Percentiles rank a stretch among this genome's conserved stretches.
phyloP scores from a whole-genome alignment of 306 rosid species.

The Malus fusca region DNA sequence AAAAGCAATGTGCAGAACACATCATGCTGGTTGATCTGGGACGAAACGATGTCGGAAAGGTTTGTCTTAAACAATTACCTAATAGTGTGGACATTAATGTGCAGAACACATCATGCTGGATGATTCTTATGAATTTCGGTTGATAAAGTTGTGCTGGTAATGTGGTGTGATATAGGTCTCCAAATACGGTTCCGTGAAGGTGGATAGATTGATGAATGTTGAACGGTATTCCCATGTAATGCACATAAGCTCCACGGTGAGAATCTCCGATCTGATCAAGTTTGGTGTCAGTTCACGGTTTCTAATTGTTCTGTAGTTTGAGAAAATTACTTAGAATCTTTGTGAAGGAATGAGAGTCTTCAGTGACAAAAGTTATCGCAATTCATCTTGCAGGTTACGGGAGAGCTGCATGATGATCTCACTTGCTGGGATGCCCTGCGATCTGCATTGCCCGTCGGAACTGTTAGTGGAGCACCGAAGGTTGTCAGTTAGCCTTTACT shows the following conservation, averaged over 20 bases:
- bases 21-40: slow-evolving; percentile 89
- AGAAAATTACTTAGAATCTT: background rate
- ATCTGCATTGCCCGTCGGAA: slow-evolving; percentile 81
- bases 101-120: background rate
- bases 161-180: slow-evolving; percentile 48
- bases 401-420: slow-evolving; percentile 60
- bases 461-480: slow-evolving; percentile 91
- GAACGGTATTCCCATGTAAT: slow-evolving; percentile 86
- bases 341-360: too few species aligned
- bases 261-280: background rate
- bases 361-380: background rate
- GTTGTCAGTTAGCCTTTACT: slow-evolving; percentile 18
- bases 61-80: slow-evolving; percentile 14
- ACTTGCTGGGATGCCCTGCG: slow-evolving; percentile 72
- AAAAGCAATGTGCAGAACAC: slow-evolving; percentile 81
- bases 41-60: slow-evolving; percentile 92
- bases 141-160: background rate
- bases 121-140: background rate
- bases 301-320: background rate
- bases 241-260: slow-evolving; percentile 95
- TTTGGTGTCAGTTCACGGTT: background rate
- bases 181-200: slow-evolving; percentile 62
- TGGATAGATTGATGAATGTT: slow-evolving; percentile 65
- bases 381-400: slow-evolving; percentile 46
- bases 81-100: background rate